Evolutionary conservation across 768 basidiomycete genomes (phyloP), one percentile per base, ranked within the genome.

Genomic region (Serendipita sp.): DNA sequence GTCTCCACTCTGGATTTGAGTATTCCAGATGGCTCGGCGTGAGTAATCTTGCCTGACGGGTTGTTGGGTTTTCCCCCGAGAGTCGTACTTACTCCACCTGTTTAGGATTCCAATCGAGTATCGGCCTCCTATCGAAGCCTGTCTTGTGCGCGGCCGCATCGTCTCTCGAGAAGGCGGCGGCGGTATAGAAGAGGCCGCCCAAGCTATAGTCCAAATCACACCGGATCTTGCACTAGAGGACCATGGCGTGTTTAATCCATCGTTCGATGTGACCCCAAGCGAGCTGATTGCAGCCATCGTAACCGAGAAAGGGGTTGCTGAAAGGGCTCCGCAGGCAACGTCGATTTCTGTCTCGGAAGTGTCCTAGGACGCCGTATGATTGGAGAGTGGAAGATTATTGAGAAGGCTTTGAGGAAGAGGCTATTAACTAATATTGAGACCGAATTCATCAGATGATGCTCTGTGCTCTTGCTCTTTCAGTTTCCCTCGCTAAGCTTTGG

Each of bases 211-310:
- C 11, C 83, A 91, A 81, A 83, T 93, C 67, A 92, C 92, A 0
- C 91, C 93, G 0, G 72, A 75, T 23, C 79, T 77, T 13, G 71
- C 86, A 34, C 28, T 47, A 16, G 65, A 64, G 3, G 78, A 81
- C 51, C 73, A 74, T 4, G 82, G 80, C 35, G 76, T 91, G 45
- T 95, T 93, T 73, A 98, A 96, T 73, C 93, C 95, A 1, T 91
- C 89, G 68, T 98, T 97, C 74, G 95, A 98, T 72, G 92, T 98
- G 15, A 97, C 95, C 0, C 93, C 94, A 0, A 91, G 93, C 2
- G 86, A 89, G 66, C 77, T 97, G 47, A 96, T 98, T 68, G 89
- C 85, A n/a, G 90, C 89, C 35, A 88, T 98, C 62, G 92, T 94
- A 11, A 97, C 93, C 2, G 95, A 98, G 76, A 91, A 88, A 69